phyloP scores from a whole-genome alignment of 441 rosid species.

The Manihot esculenta region DNA sequence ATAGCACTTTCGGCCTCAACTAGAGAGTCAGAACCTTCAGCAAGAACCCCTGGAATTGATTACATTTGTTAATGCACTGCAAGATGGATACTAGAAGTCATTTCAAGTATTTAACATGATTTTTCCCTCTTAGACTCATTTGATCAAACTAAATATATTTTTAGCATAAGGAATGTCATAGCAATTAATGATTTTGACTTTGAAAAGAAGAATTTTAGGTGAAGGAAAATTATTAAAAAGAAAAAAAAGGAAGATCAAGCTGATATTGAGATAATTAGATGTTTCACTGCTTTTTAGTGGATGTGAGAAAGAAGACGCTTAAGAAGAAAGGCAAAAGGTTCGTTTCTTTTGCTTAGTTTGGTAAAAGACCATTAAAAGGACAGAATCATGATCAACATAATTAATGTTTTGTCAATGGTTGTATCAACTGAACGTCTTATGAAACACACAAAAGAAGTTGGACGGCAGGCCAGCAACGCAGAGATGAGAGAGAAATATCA shows the following conservation, averaged over 20 bases:
- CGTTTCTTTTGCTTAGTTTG: not conserved
- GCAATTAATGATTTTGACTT: not conserved
- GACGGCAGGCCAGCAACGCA: not conserved
- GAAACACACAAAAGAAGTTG: not conserved
- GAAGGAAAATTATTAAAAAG: slow-evolving; percentile 4
- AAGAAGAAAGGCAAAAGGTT: not conserved
- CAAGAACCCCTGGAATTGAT: slow-evolving; percentile 62
- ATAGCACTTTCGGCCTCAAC: slow-evolving; percentile 70
- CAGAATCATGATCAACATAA: not conserved
- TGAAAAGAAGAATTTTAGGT: not conserved
- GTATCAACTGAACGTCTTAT: not conserved
- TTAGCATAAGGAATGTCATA: not conserved
- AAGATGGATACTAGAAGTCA: slow-evolving; percentile 25
- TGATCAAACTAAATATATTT: not conserved
- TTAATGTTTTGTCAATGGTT: not conserved
- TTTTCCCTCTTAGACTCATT: not conserved
- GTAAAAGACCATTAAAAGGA: slow-evolving; percentile 1
- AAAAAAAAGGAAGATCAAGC: not conserved
- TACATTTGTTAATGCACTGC: slow-evolving; percentile 34
- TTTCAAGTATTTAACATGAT: slow-evolving; percentile 13
- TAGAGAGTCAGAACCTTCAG: slow-evolving; percentile 63
- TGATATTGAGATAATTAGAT: not conserved
- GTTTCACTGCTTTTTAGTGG: not conserved
- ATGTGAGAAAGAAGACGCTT: slow-evolving; percentile 1
- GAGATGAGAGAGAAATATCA: not conserved